Evolutionary conservation across 352 stramenopile genomes (phyloP).

Genomic region (Globisporangium sylvaticum): DNA sequence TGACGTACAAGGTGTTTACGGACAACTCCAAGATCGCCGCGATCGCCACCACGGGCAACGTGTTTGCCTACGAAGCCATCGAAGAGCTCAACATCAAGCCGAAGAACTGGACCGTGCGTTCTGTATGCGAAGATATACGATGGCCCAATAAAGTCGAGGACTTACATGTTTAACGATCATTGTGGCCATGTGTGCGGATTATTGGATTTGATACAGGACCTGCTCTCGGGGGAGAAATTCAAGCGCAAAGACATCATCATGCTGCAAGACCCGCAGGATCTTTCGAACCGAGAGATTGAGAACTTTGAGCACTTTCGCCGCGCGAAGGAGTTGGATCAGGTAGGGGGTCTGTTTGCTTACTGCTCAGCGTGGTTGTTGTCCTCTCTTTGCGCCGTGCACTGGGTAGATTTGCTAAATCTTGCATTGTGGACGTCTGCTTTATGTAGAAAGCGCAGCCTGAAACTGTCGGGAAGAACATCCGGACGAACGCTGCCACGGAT

Average conservation of each 20-base stretch:
- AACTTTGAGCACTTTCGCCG: slow-evolving; percentile 95
- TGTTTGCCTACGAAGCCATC: slow-evolving; percentile 96
- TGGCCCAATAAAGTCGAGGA: too few relatives aligned
- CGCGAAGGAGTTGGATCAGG: slow-evolving; percentile 44
- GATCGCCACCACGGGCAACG: slow-evolving; percentile 88
- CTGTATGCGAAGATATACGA: too few relatives aligned
- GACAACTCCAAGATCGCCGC: slow-evolving; percentile 87
- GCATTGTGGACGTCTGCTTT: not conserved
- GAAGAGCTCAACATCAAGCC: slow-evolving; percentile 98
- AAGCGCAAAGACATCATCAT: slow-evolving; percentile 93
- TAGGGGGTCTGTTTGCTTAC: slow-evolving; percentile 6
- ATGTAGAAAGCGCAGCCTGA: slow-evolving; percentile 16
- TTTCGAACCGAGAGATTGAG: slow-evolving; percentile 92
- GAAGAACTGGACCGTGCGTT: slow-evolving; percentile 91
- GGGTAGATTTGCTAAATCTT: not conserved
- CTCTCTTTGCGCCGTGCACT: not conserved
- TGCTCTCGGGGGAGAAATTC: slow-evolving; percentile 91
- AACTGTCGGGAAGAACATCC: slow-evolving; percentile 50
- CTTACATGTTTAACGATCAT: not conserved
- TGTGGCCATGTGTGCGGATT: slow-evolving; percentile 5
- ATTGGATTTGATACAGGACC: slow-evolving; percentile 52
- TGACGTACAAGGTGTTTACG: slow-evolving; percentile 96
- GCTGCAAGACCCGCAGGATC: slow-evolving; percentile 93
- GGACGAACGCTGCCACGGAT: slow-evolving; percentile 77
- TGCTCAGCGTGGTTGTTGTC: not conserved